Evolutionary conservation across 805 yeast species (phyloP).

Genomic region (Lipomyces lipofer): DNA sequence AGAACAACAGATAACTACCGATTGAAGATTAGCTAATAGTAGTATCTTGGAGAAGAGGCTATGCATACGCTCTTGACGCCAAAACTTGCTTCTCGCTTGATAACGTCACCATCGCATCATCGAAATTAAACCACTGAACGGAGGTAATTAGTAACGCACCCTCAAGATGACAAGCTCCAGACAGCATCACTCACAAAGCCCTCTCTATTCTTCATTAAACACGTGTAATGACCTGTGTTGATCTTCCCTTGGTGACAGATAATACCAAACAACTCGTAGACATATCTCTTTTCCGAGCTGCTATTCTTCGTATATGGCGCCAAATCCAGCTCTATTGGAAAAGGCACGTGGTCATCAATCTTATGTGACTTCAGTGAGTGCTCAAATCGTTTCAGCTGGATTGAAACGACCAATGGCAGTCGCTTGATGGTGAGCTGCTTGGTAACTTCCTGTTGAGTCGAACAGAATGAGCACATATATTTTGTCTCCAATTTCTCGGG

Average conservation of each 20-base stretch:
- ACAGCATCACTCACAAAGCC: conserved; percentile 47
- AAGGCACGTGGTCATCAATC: conserved; percentile 69
- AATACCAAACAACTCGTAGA: conserved; percentile 82
- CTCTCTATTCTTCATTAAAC: conserved; percentile 67
- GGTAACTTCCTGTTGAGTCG: conserved; percentile 59
- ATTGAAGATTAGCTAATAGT: not conserved
- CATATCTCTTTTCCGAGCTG: conserved; percentile 38
- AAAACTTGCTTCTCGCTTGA: conserved; percentile 66
- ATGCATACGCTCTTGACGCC: conserved; percentile 72
- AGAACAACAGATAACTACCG: conserved; percentile 27
- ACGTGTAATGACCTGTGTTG: conserved; percentile 92
- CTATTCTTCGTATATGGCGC: conserved; percentile 49
- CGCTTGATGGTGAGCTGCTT: conserved; percentile 70
- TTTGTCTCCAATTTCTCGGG: conserved; percentile 73
- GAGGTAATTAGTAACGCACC: not conserved
- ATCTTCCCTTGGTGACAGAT: conserved; percentile 90
- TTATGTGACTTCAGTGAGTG: conserved; percentile 63
- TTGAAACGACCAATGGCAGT: conserved; percentile 74
- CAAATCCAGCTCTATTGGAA: conserved; percentile 75
- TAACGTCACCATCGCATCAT: conserved; percentile 78
- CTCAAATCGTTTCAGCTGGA: conserved; percentile 78
- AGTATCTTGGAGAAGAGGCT: not conserved
- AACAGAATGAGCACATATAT: conserved; percentile 71
- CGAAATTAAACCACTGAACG: conserved; percentile 78
- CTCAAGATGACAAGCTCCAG: too few relatives aligned